Evolutionary conservation across 768 basidiomycete species (phyloP).

Genomic region (Lactifluus volemus): DNA sequence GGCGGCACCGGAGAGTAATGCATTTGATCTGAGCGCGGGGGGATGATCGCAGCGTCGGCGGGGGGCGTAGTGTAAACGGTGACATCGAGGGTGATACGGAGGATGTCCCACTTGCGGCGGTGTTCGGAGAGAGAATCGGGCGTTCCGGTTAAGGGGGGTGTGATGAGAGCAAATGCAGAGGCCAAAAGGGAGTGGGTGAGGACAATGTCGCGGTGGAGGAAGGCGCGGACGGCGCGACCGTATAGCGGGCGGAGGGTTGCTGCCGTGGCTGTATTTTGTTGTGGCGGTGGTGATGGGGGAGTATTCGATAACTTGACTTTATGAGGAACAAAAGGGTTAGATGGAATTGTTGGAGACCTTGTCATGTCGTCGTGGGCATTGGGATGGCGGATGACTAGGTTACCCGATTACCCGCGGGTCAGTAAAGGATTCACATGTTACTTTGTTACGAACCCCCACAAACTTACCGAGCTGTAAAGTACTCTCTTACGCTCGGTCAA

Average conservation of each 20-base stretch:
- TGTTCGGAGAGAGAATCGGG: constrained; percentile 37
- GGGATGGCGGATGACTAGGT: no score
- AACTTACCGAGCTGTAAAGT: no score
- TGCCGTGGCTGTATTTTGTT: constrained; percentile 29
- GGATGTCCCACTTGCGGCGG: constrained; percentile 80
- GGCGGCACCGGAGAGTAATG: constrained; percentile 50
- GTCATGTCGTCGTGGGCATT: neutral
- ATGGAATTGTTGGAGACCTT: constrained; percentile 1
- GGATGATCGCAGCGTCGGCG: constrained; percentile 34
- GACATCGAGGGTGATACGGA: constrained; percentile 75
- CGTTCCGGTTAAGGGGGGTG: constrained; percentile 30
- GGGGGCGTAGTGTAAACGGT: constrained; percentile 56
- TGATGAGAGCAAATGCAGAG: constrained; percentile 58
- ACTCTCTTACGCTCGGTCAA: no score
- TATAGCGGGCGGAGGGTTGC: constrained; percentile 64
- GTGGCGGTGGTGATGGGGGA: constrained; percentile 3
- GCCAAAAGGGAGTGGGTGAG: constrained; percentile 57
- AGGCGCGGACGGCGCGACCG: constrained; percentile 68
- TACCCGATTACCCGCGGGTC: no score
- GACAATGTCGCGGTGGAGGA: constrained; percentile 63
- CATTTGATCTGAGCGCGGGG: constrained; percentile 42
- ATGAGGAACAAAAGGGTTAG: constrained; percentile 3
- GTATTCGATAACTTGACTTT: neutral
- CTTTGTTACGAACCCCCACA: no score
- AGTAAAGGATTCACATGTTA: no score